Evolutionary conservation across 495 filamentous ascomycete genomes (phyloP).

Genomic region (Penicillium roqueforti): DNA sequence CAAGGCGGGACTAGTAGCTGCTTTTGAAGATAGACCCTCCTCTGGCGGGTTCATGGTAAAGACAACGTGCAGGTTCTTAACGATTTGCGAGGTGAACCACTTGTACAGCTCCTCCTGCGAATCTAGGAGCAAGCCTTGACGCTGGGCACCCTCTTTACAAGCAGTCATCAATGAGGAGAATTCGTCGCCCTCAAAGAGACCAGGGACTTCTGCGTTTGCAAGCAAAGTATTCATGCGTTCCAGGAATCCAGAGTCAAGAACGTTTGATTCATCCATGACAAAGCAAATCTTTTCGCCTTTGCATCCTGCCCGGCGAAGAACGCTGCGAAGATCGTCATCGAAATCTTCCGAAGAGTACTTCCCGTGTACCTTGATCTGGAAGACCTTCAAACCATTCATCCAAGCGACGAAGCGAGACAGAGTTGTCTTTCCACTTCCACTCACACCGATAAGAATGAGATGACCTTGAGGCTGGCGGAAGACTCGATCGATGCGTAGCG

Average conservation of each 20-base stretch:
- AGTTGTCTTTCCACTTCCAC: slow-evolving; percentile 97
- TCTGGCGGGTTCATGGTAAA: slow-evolving; percentile 99
- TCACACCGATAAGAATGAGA: slow-evolving; percentile 96
- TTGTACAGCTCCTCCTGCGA: slow-evolving; percentile 98
- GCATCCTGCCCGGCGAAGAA: slow-evolving; percentile 89
- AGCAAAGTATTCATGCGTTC: slow-evolving; percentile 99
- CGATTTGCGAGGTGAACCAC: slow-evolving; percentile 99
- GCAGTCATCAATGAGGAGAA: slow-evolving; percentile 95
- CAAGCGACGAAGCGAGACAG: slow-evolving; percentile 96
- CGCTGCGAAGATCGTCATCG: slow-evolving; percentile 91
- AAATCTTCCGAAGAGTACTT: slow-evolving; percentile 99
- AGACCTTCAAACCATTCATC: slow-evolving; percentile 99
- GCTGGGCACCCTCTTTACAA: slow-evolving; percentile 95
- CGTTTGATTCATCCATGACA: slow-evolving; percentile 99
- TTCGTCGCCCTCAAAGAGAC: slow-evolving; percentile 96
- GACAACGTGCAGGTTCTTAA: slow-evolving; percentile 97
- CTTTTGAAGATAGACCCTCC: slow-evolving; percentile 89
- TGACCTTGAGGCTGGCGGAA: slow-evolving; percentile 98
- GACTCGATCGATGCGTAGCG: slow-evolving; percentile 94
- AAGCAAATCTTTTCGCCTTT: slow-evolving; percentile 99
- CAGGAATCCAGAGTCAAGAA: slow-evolving; percentile 95
- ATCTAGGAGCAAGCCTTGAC: slow-evolving; percentile 90
- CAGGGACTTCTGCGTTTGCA: slow-evolving; percentile 96
- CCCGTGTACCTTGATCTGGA: slow-evolving; percentile 99
- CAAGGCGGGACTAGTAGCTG: slow-evolving; percentile 91